phyloP scores from a whole-genome alignment of 1,284 basidiomycete species.

The Ceraceosorus guamensis region DNA sequence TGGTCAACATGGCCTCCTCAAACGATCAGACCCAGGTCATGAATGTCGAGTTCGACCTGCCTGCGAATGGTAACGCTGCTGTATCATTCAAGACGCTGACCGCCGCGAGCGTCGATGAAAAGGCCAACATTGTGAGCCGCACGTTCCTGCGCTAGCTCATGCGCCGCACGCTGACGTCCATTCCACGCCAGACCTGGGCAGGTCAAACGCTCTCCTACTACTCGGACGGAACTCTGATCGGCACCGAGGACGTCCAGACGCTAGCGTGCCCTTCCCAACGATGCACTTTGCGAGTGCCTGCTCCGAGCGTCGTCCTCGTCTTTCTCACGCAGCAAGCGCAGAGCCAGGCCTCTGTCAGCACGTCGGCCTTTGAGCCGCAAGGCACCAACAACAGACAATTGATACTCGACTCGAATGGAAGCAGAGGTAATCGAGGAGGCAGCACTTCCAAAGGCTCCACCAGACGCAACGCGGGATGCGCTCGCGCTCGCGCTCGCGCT shows the following conservation, averaged over 20 bases:
- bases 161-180: neutral
- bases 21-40: slow-evolving; percentile 7
- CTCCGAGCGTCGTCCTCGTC: slow-evolving; percentile 65
- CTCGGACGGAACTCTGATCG: slow-evolving; percentile 61
- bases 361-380: too few relatives aligned
- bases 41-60: slow-evolving; percentile 52
- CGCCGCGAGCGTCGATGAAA: slow-evolving; percentile 58
- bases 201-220: slow-evolving; percentile 66
- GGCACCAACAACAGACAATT: too few relatives aligned
- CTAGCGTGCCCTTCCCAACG: slow-evolving; percentile 57
- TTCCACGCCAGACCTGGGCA: slow-evolving; percentile 56
- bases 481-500: too few relatives aligned
- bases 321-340: slow-evolving; percentile 53
- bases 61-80: too few relatives aligned
- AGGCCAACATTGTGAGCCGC: slow-evolving; percentile 55
- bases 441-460: too few relatives aligned
- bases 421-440: too few relatives aligned
- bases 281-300: slow-evolving; percentile 62
- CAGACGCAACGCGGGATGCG: too few relatives aligned
- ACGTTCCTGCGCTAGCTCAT: neutral
- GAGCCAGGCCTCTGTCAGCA: too few relatives aligned
- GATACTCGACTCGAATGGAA: too few relatives aligned
- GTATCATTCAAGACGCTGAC: slow-evolving; percentile 50
- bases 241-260: slow-evolving; percentile 54
- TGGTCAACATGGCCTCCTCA: slow-evolving; percentile 61